Conservation (phyloP, 1,139 yeast genomes). For the Komagataea norvegica region DNA sequence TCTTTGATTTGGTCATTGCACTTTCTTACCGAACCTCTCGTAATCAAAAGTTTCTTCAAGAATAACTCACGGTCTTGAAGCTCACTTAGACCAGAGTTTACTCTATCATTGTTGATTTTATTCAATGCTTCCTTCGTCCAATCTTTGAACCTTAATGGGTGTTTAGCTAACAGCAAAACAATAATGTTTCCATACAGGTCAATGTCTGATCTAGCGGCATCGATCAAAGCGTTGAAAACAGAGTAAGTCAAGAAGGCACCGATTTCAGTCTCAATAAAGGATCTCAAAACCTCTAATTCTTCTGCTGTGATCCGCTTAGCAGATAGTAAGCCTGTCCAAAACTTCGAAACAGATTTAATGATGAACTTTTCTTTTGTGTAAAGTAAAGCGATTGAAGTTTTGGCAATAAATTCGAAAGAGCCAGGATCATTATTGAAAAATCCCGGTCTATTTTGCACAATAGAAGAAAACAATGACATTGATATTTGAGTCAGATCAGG, state of each 20-base stretch:
- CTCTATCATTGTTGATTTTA: slow-evolving; percentile 30
- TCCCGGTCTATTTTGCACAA: slow-evolving; percentile 48
- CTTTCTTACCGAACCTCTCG: slow-evolving; percentile 56
- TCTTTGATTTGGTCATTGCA: slow-evolving; percentile 53
- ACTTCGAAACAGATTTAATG: slow-evolving; percentile 53
- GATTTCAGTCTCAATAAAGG: slow-evolving; percentile 33
- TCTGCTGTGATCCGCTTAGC: slow-evolving; percentile 48
- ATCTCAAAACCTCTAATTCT: slow-evolving; percentile 39
- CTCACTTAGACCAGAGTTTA: slow-evolving; percentile 18
- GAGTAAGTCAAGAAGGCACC: slow-evolving; percentile 36
- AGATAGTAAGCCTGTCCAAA: slow-evolving; percentile 58
- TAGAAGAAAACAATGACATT: slow-evolving; percentile 49
- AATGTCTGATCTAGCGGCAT: slow-evolving; percentile 56
- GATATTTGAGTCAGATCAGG: slow-evolving; percentile 42
- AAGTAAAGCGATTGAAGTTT: slow-evolving; percentile 38
- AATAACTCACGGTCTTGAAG: slow-evolving; percentile 32
- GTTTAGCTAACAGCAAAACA: slow-evolving; percentile 48
- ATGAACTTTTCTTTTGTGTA: slow-evolving; percentile 60
- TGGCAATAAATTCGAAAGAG: slow-evolving; percentile 37
- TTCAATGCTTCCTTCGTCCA: slow-evolving; percentile 41
- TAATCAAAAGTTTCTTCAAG: slow-evolving; percentile 49
- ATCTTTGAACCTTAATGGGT: slow-evolving; percentile 41
- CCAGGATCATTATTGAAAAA: slow-evolving; percentile 37
- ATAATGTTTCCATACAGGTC: slow-evolving; percentile 54
- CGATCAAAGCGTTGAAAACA: slow-evolving; percentile 36